These are phyloP conservation scores for Colletotrichum godetiae DNA, from an alignment of 2,329 filamentous ascomycete genomes.

Conservation along the genomic window DNA sequence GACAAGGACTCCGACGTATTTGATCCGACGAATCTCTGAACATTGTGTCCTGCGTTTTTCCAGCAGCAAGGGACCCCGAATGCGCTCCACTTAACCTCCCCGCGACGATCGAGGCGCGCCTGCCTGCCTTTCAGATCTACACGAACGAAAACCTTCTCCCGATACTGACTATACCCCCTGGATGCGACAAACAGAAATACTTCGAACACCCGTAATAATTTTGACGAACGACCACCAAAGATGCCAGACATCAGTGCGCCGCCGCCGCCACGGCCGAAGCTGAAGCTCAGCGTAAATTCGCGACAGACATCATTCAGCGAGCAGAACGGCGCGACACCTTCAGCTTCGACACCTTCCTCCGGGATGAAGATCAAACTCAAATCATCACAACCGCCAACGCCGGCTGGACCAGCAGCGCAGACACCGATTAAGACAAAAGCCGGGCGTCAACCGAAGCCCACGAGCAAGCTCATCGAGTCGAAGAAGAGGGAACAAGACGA, in stretches of 20 bases:
- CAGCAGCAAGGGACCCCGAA: not conserved
- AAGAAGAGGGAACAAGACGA: constrained; percentile 72
- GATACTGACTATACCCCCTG: not conserved
- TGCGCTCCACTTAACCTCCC: constrained; percentile 1
- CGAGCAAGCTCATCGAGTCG: constrained; percentile 65
- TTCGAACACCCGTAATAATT: not conserved
- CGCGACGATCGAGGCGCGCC: constrained; percentile 8
- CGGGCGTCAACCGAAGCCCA: constrained; percentile 69
- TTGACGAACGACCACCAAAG: not conserved
- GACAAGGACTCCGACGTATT: too few species aligned
- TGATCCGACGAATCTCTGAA: not conserved
- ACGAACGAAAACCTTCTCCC: not conserved
- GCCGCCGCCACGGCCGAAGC: constrained; percentile 38
- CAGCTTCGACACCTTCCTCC: constrained; percentile 36
- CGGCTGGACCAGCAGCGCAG: constrained; percentile 42
- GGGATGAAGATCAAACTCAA: constrained; percentile 53
- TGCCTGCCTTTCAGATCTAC: not conserved
- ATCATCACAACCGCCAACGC: constrained; percentile 51
- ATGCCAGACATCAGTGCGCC: constrained; percentile 37
- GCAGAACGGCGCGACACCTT: constrained; percentile 33
- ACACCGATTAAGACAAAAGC: constrained; percentile 66
- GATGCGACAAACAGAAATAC: not conserved
- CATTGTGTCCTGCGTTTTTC: not conserved
- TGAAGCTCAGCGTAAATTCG: constrained; percentile 40
- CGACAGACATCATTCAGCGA: constrained; percentile 36